These are phyloP conservation scores for Cordyceps sp. DNA, from an alignment of 2,329 filamentous ascomycete species.

Conservation along the genomic window DNA sequence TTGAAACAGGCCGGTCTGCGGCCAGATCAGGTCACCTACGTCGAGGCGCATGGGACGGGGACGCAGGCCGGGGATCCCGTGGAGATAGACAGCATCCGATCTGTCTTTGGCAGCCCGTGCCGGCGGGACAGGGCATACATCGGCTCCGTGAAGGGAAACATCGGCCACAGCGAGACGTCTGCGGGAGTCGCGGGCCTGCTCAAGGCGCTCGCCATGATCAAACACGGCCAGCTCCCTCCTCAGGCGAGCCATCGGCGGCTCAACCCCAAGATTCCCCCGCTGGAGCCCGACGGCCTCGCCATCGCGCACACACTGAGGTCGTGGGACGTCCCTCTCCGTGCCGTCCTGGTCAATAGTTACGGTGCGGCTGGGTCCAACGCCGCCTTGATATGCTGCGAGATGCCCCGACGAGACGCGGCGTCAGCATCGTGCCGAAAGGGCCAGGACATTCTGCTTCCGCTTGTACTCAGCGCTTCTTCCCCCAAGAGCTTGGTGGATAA, in stretches of 20 bases:
- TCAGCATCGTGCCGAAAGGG: background rate
- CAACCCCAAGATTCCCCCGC: conserved; percentile 11
- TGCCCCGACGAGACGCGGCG: background rate
- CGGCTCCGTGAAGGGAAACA: conserved; percentile 18
- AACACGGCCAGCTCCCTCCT: conserved; percentile 8
- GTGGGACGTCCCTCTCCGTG: conserved; percentile 7
- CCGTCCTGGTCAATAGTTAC: conserved; percentile 18
- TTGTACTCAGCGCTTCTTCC: background rate
- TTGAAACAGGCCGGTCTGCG: background rate
- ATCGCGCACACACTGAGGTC: conserved; percentile 1
- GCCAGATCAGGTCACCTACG: background rate
- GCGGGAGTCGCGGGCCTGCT: conserved; percentile 13
- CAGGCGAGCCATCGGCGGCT: conserved; percentile 9
- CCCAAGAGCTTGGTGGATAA: too few relatives aligned
- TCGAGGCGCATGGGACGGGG: conserved; percentile 1
- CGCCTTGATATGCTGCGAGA: conserved; percentile 3
- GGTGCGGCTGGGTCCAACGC: conserved; percentile 19
- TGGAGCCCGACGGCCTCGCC: conserved; percentile 4
- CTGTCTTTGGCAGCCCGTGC: conserved; percentile 4
- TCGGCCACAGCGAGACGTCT: conserved; percentile 11
- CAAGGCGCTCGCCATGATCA: conserved; percentile 16
- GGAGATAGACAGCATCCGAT: conserved; percentile 1
- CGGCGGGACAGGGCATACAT: conserved; percentile 19
- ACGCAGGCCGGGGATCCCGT: conserved; percentile 1
- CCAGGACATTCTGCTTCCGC: background rate